These are phyloP conservation scores for Mycena capillaripes DNA, from an alignment of 768 basidiomycete species.

Conservation along the genomic window DNA sequence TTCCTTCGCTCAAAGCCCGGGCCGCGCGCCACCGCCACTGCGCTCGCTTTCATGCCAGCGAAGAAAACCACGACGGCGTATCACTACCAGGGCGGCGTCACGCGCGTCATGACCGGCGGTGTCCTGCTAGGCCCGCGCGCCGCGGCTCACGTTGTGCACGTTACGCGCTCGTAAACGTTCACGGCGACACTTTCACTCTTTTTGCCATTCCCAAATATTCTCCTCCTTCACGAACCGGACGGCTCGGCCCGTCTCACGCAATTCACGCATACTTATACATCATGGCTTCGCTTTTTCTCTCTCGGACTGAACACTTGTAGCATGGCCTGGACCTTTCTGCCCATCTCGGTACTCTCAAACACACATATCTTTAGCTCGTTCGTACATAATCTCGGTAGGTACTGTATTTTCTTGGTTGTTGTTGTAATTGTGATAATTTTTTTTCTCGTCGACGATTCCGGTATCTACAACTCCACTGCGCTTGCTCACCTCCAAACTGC, in stretches of 20 bases:
- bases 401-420: no score
- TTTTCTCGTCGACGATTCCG: no score
- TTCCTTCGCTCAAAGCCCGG: background rate
- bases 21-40: background rate
- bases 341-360: no score
- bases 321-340: no score
- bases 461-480: no score
- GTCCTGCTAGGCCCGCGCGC: conserved; percentile 41
- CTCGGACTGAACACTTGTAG: conserved; percentile 4
- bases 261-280: background rate
- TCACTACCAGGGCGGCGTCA: conserved; percentile 30
- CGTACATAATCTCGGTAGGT: no score
- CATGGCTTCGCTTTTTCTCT: background rate
- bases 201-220: no score
- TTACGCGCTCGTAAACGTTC: conserved; percentile 10
- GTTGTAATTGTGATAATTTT: no score
- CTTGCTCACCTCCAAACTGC: no score
- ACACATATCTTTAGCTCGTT: no score
- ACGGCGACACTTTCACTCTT: no score
- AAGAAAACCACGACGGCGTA: conserved; percentile 22
- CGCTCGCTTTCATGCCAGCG: background rate
- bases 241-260: background rate
- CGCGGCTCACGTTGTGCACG: background rate
- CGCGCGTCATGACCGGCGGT: conserved; percentile 38
- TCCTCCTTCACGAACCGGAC: background rate